Base-by-base conservation (phyloP, 208 protist species). In the Leishmania tarentolae region DNA sequence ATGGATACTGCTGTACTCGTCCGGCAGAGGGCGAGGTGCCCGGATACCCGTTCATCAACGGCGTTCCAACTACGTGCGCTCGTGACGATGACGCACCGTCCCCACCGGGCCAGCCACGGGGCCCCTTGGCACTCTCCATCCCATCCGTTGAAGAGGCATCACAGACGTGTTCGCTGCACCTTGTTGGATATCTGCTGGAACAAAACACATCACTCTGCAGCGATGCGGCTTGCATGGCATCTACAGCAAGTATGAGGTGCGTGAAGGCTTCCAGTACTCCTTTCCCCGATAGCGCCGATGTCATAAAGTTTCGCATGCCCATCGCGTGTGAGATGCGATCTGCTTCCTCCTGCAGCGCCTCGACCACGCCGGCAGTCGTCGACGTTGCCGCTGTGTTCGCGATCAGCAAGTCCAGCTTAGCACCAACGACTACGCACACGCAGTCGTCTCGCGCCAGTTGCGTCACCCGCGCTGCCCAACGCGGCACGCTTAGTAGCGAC, bases 241-340 rank as follows among this genome's bases (percentile, higher is more conserved):
- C 84, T 7, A 92, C 76, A 17, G 86, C 76, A 37, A 90, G 74
- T 17, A 90, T 83, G 31, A 92, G 66, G 31, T 90, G 87, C 50
- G 86, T 87, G 76, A 92, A 90, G 37, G 87, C 87, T 8, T 88
- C 71, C 56, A 81, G 78, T 46, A 92, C 87, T 2, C 89, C 87
- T 11, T 85, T 66, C 1, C 89, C 89, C 5, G 70, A 83, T 4
- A 84, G 79, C 6, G 89, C 89, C 9, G 86, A 89, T 19, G 85
- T 78, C 42, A 86, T 52, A 66, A 87, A 90, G 68, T 90, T 85
- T 17, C 89, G 86, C 84, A 86, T 84, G 50, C 84, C 89, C 44
- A 92, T 75, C 17, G 80, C 66, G 76, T 92, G 86, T 5, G 84
- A 81, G 65, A 90, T 79, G 61, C 79, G 66, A 56, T 92, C 86